Evolutionary conservation across 2,329 filamentous ascomycete species (phyloP).

Genomic region (Colletotrichum lupini): DNA sequence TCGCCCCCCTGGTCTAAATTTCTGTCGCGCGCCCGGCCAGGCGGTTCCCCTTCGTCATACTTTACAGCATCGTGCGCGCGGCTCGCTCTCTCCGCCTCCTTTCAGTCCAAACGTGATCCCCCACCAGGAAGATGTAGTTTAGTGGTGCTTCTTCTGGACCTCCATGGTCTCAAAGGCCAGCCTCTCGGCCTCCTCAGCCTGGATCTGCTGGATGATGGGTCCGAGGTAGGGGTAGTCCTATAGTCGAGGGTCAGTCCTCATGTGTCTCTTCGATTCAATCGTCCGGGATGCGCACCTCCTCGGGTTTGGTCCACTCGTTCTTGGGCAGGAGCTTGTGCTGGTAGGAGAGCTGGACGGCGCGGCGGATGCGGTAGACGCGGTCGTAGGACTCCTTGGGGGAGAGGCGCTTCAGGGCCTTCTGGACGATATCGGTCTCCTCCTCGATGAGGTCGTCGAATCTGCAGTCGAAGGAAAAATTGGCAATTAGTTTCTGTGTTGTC

Average conservation of each 20-base stretch:
- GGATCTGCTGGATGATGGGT: conserved; percentile 63
- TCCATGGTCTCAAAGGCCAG: conserved; percentile 61
- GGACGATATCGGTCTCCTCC: conserved; percentile 89
- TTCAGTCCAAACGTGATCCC: not conserved
- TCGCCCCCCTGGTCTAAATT: conserved; percentile 20
- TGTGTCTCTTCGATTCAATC: not conserved
- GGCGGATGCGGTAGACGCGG: conserved; percentile 95
- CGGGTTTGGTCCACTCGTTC: conserved; percentile 68
- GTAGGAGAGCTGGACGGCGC: conserved; percentile 84
- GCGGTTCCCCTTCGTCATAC: conserved; percentile 30
- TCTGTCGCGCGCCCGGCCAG: conserved; percentile 28
- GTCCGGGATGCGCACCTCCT: conserved; percentile 54
- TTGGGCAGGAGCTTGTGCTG: conserved; percentile 73
- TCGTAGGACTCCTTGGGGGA: conserved; percentile 92
- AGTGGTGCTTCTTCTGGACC: conserved; percentile 60
- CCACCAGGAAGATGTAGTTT: conserved; percentile 17
- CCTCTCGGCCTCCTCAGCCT: conserved; percentile 63
- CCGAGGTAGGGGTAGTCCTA: conserved; percentile 66
- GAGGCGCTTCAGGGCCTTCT: conserved; percentile 90
- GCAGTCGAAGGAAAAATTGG: conserved; percentile 21
- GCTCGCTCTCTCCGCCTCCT: not conserved
- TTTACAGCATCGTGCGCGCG: conserved; percentile 31
- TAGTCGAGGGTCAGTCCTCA: conserved; percentile 30
- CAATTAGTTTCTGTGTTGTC: conserved; percentile 3
- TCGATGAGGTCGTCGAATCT: conserved; percentile 95